Evolutionary conservation across 2,329 filamentous ascomycete species (phyloP).

Genomic region (Fusarium siculi): DNA sequence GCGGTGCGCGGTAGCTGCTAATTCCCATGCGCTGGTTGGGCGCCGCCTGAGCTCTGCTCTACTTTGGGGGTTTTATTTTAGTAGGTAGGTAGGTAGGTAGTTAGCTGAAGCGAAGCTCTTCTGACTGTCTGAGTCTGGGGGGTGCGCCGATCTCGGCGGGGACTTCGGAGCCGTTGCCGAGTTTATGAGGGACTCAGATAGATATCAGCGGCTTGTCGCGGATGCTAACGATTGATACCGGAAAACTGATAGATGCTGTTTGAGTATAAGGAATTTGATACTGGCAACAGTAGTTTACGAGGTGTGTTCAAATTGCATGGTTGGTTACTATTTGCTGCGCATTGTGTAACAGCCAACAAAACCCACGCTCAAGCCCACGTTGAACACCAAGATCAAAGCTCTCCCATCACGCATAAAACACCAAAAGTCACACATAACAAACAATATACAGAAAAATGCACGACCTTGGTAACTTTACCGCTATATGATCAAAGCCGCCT

Average conservation of each 20-base stretch:
- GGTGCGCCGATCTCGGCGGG: conserved; percentile 28
- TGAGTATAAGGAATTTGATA: background rate
- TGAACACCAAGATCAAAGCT: background rate
- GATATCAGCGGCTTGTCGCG: conserved; percentile 25
- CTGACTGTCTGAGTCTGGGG: background rate
- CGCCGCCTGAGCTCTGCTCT: background rate
- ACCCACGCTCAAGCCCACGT: background rate
- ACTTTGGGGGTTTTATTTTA: background rate
- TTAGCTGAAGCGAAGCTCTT: background rate
- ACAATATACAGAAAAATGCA: background rate
- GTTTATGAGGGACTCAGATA: background rate
- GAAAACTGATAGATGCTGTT: background rate
- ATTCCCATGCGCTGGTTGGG: conserved; percentile 31
- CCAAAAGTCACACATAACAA: background rate
- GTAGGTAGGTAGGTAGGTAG: background rate
- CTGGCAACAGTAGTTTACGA: background rate
- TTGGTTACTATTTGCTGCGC: background rate
- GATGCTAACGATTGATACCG: background rate
- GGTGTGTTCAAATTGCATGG: background rate
- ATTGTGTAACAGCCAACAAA: conserved; percentile 2
- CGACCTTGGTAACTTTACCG: background rate
- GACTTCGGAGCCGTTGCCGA: conserved; percentile 26
- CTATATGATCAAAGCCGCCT: background rate
- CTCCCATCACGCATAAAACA: background rate
- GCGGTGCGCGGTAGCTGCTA: conserved; percentile 7